Base-by-base conservation (phyloP, 2,329 filamentous ascomycete species). In the Clonostachys chloroleuca region DNA sequence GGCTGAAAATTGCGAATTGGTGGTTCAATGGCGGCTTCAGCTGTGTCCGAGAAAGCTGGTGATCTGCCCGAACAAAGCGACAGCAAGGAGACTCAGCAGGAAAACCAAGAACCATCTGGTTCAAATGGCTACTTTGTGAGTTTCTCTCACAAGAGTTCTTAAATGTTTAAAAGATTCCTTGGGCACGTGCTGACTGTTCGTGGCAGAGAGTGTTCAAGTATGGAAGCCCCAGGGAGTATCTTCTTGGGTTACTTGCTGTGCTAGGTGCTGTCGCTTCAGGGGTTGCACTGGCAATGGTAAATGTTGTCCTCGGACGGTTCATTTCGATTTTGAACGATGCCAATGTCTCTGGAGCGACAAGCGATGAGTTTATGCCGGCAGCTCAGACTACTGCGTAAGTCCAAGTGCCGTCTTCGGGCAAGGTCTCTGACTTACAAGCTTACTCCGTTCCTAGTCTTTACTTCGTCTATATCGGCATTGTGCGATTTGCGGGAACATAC, bases 391-490 rank as follows among this genome's bases (percentile, higher is more conserved):
- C 36, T 8, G 24, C 24, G 24, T 30, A 10, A 30, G 24, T 30
- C n/a, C 20, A 16, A 14, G 24, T 16, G 7, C 24, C 4, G 7
- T 20, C 41, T 3, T 30, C 8, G 7, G 8, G 24, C 20, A 17
- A 24, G 16, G 16, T 10, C 14, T 13, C 16, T 42, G n/a, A 20
- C n/a, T 16, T 17, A 30, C 9, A 10, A 30, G 9, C 24, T 4
- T 10, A 10, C 24, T 30, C 24, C 24, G 3, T 30, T 30, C 17
- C 8, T 52, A 46, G 46, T 6, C 57, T 79, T 3, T 77, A 70
- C 54, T 76, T 78, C 50, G 60, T 79, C 9, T 78, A 78, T 48
- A 62, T 80, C 12, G 77, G 77, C 55, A 54, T 77, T 45, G 75
- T 61, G 2, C 72, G 72, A 14, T 71, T 77, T 46, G 54, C 59